These are phyloP conservation scores for Mitragyna speciosa DNA, from an alignment of 257 asterid species.

Conservation along the genomic window DNA sequence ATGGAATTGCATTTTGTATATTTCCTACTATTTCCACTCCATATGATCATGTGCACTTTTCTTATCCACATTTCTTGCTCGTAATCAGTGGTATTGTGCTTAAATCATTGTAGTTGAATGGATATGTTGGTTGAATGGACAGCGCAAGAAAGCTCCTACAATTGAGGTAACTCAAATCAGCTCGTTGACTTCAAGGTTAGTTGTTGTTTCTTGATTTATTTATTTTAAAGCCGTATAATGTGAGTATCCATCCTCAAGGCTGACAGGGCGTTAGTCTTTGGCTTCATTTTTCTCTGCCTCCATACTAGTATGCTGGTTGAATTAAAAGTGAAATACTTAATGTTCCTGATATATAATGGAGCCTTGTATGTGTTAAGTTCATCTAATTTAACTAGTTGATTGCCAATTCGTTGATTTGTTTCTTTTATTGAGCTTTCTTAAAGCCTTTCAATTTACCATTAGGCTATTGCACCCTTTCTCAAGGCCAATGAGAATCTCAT, in stretches of 20 bases:
- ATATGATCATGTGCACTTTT: not conserved
- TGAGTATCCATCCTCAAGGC: too few species aligned
- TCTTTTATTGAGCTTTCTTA: not conserved
- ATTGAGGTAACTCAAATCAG: constrained; percentile 57
- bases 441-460: not conserved
- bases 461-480: not conserved
- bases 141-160: constrained; percentile 85
- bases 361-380: too few species aligned
- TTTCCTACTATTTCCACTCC: too few species aligned
- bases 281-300: too few species aligned
- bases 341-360: too few species aligned
- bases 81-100: constrained; percentile 31
- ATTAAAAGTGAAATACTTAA: too few species aligned
- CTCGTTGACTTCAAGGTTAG: not conserved
- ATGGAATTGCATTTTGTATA: not conserved
- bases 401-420: not conserved
- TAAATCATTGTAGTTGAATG: constrained; percentile 78
- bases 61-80: constrained; percentile 6
- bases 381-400: too few species aligned
- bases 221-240: too few species aligned
- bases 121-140: constrained; percentile 99
- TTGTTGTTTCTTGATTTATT: too few species aligned
- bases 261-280: too few species aligned
- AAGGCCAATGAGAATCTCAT: not conserved
- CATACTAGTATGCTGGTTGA: too few species aligned